phyloP scores from a whole-genome alignment of 176 grass and related monocot species.

The Phoenix dactylifera region DNA sequence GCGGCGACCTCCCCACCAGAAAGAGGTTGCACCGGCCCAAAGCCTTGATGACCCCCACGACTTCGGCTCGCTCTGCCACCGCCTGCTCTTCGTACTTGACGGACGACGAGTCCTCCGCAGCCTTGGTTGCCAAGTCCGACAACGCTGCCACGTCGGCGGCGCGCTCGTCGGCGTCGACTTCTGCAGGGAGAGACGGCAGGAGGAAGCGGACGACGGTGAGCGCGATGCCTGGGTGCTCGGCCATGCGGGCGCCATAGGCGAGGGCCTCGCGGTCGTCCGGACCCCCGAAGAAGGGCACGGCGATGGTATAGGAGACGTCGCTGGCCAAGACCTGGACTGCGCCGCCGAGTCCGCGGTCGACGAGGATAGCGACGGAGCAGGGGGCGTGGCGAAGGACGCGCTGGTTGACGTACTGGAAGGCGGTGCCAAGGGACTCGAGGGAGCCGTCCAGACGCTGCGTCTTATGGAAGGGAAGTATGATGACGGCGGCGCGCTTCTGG shows the following conservation, averaged over 20 bases:
- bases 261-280: slow-evolving; percentile 11
- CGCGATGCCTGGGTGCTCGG: slow-evolving; percentile 5
- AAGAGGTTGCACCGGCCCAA: background rate
- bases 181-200: background rate
- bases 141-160: background rate
- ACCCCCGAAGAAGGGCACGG: slow-evolving; percentile 8
- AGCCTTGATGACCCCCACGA: background rate
- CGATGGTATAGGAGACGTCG: slow-evolving; percentile 2
- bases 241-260: background rate
- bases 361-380: slow-evolving; percentile 14
- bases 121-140: background rate
- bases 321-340: background rate
- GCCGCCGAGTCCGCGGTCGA: slow-evolving; percentile 6
- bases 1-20: slow-evolving; percentile 20
- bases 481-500: slow-evolving; percentile 2
- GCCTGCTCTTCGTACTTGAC: slow-evolving; percentile 2
- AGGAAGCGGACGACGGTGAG: slow-evolving; percentile 7
- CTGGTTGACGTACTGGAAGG: background rate
- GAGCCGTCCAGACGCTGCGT: slow-evolving; percentile 4
- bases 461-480: slow-evolving; percentile 11
- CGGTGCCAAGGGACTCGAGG: slow-evolving; percentile 1
- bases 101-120: background rate
- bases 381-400: slow-evolving; percentile 1
- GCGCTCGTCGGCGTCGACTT: background rate
- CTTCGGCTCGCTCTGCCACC: background rate